phyloP scores from a whole-genome alignment of 1,139 yeast genomes.

The Yamadazyma diospyri region DNA sequence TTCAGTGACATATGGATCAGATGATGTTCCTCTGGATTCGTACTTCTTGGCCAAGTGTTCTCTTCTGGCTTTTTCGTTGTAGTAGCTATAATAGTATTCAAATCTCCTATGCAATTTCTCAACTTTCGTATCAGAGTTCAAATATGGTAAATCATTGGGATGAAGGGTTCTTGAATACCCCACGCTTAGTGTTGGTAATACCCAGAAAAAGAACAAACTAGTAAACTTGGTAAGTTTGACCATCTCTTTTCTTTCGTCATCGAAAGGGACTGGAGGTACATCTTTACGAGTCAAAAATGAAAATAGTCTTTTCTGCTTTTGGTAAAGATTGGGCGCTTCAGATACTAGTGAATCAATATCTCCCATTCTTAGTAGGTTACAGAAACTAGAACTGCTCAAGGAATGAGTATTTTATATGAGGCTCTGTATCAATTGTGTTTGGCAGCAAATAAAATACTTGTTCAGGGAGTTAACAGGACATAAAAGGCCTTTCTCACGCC shows the following conservation, averaged over 20 bases:
- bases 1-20: constrained; percentile 18
- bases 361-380: too few species aligned
- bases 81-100: constrained; percentile 29
- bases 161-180: constrained; percentile 70
- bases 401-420: too few species aligned
- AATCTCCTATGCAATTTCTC: constrained; percentile 37
- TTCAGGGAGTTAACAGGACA: too few species aligned
- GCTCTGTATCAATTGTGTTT: too few species aligned
- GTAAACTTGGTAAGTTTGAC: constrained; percentile 26
- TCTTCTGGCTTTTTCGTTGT: constrained; percentile 27
- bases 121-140: constrained; percentile 53
- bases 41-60: constrained; percentile 21
- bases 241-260: constrained; percentile 44
- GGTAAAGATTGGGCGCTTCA: too few species aligned
- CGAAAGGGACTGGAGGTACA: constrained; percentile 51
- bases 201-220: constrained; percentile 53
- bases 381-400: too few species aligned
- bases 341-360: too few species aligned
- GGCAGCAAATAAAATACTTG: too few species aligned
- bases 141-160: constrained; percentile 56
- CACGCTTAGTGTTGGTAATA: constrained; percentile 49
- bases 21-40: constrained; percentile 19
- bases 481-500: too few species aligned
- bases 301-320: constrained; percentile 18
- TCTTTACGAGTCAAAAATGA: constrained; percentile 18